phyloP scores from a whole-genome alignment of 2,329 filamentous ascomycete genomes.

The Fusarium sulawesiense region DNA sequence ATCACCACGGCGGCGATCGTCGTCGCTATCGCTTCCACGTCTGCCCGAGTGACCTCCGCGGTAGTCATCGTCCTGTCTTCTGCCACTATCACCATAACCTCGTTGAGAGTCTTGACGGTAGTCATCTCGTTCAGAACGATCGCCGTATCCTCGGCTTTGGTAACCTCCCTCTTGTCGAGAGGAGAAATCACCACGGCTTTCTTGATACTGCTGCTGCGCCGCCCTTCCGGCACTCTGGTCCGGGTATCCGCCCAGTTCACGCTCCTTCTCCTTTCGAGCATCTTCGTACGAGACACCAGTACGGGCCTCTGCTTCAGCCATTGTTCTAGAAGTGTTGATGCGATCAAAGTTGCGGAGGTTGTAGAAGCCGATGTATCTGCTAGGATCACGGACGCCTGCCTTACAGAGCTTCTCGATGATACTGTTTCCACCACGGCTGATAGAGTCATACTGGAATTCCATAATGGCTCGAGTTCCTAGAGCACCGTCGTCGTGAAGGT shows the following conservation, averaged over 20 bases:
- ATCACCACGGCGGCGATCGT: background rate
- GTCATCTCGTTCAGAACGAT: constrained; percentile 7
- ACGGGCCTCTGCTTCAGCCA: constrained; percentile 69
- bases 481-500: constrained; percentile 77
- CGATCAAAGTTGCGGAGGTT: constrained; percentile 87
- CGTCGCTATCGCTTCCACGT: background rate
- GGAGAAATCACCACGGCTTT: constrained; percentile 22
- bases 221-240: constrained; percentile 44
- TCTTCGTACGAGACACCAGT: constrained; percentile 76
- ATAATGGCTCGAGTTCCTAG: constrained; percentile 86
- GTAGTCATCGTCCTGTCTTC: constrained; percentile 16
- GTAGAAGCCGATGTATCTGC: constrained; percentile 83
- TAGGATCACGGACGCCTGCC: constrained; percentile 76
- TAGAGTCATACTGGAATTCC: constrained; percentile 87
- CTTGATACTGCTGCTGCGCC: constrained; percentile 22
- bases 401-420: constrained; percentile 78
- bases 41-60: constrained; percentile 1
- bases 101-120: constrained; percentile 6
- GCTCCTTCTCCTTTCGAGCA: constrained; percentile 72
- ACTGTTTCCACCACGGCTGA: constrained; percentile 79
- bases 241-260: constrained; percentile 62
- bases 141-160: constrained; percentile 13
- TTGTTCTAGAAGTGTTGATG: constrained; percentile 75
- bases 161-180: constrained; percentile 13
- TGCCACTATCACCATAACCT: background rate